phyloP scores from a whole-genome alignment of 1,284 basidiomycete species.

The Apiotrichum laibachii region DNA sequence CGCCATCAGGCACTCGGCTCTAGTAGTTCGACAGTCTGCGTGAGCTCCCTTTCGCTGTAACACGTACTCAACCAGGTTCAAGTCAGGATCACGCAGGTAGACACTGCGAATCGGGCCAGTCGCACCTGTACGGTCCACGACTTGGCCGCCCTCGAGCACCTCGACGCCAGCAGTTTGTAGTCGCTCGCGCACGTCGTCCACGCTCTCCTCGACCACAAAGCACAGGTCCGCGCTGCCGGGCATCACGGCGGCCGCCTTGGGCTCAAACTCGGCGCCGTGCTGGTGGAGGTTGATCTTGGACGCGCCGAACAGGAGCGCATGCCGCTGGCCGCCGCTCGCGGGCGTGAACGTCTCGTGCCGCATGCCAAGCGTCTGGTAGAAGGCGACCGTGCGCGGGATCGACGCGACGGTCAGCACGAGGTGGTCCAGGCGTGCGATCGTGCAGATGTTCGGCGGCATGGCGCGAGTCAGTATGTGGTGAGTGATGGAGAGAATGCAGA shows the following conservation, averaged over 20 bases:
- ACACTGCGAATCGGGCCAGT: conserved; percentile 17
- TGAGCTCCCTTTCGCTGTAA: background rate
- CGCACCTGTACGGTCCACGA: conserved; percentile 24
- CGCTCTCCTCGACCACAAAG: conserved; percentile 13
- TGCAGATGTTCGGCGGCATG: background rate
- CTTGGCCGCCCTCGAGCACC: conserved; percentile 26
- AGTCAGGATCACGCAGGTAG: conserved; percentile 25
- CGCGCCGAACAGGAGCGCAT: conserved; percentile 14
- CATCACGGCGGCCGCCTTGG: conserved; percentile 9
- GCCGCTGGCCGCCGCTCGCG: background rate
- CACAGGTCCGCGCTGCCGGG: conserved; percentile 19
- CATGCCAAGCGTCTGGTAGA: conserved; percentile 20
- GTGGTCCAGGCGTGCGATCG: conserved; percentile 15
- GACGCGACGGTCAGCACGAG: conserved; percentile 21
- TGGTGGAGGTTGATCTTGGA: conserved; percentile 24
- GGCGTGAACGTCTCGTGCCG: conserved; percentile 15
- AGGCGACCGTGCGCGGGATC: conserved; percentile 12
- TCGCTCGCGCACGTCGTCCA: conserved; percentile 6
- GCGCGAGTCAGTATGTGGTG: background rate
- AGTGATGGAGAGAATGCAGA: no score
- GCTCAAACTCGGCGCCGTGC: conserved; percentile 16
- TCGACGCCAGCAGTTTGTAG: conserved; percentile 10
- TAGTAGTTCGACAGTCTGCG: conserved; percentile 11
- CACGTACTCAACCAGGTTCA: conserved; percentile 22
- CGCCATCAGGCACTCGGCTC: no score